Conservation (phyloP, 257 asterid species). For the Verbascum thapsus region DNA sequence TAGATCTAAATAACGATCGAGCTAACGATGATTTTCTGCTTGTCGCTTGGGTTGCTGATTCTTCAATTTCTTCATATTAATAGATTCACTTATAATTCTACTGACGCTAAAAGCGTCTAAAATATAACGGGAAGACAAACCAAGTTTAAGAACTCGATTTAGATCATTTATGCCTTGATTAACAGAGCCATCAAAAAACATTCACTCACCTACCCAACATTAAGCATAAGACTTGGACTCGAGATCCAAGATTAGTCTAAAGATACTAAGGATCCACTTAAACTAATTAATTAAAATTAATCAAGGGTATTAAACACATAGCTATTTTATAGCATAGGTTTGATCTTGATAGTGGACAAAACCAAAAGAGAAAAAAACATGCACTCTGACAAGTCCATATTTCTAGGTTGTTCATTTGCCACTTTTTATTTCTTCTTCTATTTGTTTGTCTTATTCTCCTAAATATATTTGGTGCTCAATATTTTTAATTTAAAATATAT, state of each 20-base stretch:
- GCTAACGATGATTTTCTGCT: too few relatives aligned
- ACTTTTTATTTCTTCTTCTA: conserved; percentile 16
- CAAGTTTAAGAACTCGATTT: too few relatives aligned
- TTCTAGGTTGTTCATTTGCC: conserved; percentile 26
- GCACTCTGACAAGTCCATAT: conserved; percentile 35
- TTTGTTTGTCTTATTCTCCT: conserved; percentile 33
- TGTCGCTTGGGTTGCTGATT: too few relatives aligned
- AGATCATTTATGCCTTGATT: too few relatives aligned
- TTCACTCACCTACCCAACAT: too few relatives aligned
- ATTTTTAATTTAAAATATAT: too few relatives aligned
- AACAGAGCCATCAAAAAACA: neutral
- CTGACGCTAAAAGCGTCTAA: too few relatives aligned
- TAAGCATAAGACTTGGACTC: conserved; percentile 23
- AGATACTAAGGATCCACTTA: conserved; percentile 4
- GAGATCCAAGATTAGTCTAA: conserved; percentile 43
- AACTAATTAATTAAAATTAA: conserved; percentile 3
- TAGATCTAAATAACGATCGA: too few relatives aligned
- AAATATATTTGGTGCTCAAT: too few relatives aligned
- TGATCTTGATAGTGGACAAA: conserved; percentile 21
- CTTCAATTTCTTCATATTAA: too few relatives aligned
- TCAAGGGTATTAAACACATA: conserved; percentile 14
- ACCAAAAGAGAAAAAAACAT: conserved; percentile 26
- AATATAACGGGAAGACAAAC: too few relatives aligned
- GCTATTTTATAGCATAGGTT: conserved; percentile 23
- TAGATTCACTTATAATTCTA: too few relatives aligned